A percentile compares a stretch with the other conserved stretches of the same genome.
These are phyloP conservation scores for Pseudozyma pruni DNA, from an alignment of 1,284 basidiomycete genomes.

Conservation along the genomic window DNA sequence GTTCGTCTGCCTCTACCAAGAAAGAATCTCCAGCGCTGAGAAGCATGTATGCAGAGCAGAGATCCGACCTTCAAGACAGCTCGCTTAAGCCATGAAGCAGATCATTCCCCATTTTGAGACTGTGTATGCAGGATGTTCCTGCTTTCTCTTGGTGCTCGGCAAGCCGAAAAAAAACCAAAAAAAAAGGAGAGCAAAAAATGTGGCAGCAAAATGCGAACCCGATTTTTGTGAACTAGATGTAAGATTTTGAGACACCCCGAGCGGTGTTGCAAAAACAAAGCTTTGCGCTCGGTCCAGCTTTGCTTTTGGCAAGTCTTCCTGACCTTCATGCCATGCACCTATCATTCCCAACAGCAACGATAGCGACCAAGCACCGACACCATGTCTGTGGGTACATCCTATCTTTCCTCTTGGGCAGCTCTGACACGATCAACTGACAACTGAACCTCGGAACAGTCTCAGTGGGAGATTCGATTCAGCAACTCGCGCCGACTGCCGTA, in stretches of 20 bases:
- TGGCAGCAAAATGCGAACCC: background rate
- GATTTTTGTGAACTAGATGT: background rate
- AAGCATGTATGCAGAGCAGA: too few relatives aligned
- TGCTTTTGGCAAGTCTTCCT: constrained; percentile 4
- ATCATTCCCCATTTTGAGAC: too few relatives aligned
- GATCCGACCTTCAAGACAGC: constrained; percentile 9
- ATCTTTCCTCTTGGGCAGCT: background rate
- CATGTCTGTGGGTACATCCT: constrained; percentile 11
- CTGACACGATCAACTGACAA: too few relatives aligned
- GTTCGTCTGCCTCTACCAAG: too few relatives aligned
- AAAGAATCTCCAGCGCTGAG: too few relatives aligned
- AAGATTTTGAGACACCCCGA: background rate
- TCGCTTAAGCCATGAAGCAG: constrained; percentile 4
- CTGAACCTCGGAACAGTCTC: constrained; percentile 22
- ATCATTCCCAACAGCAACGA: background rate
- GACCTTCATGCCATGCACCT: background rate
- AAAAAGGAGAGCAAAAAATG: background rate
- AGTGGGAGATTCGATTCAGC: constrained; percentile 73
- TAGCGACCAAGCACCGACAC: background rate
- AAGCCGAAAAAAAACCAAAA: too few relatives aligned
- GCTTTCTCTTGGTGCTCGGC: too few relatives aligned
- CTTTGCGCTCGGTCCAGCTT: constrained; percentile 21
- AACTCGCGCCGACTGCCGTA: constrained; percentile 83
- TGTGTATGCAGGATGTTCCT: background rate
- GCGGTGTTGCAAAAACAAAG: background rate